Evolutionary conservation across 2,329 filamentous ascomycete species (phyloP), one percentile per base, ranked within the genome.

Genomic region (Neoarthrinium moseri): DNA sequence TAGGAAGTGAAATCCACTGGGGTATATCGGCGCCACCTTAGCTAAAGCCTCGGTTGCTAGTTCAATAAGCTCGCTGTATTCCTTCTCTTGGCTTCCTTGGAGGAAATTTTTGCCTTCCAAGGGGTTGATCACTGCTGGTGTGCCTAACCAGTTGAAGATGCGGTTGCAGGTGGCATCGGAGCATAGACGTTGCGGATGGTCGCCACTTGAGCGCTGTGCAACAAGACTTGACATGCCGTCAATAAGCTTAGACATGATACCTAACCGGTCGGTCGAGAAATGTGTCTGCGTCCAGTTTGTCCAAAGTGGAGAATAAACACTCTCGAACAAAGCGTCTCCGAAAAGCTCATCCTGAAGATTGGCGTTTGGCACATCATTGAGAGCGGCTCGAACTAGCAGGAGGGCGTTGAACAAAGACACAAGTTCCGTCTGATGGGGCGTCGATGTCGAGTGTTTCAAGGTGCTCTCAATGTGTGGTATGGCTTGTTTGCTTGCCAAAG

Each of bases 321-420:
- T 51, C 17, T 50, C 46, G 35, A 63, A 63, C 15, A 63, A 51
- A 4, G 48, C 35, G 43, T 65, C 60, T 2, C 61, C 60, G 21
- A 65, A 65, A 20, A 58, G 46, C 2, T 58, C 56, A 27, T 63
- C 60, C n/a, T 54, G 48, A 23, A 29, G 37, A 13, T 8, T 12
- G 4, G 15, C 11, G 15, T 18, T 21, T 8, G 23, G 10, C 5
- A 24, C 18, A 26, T 52, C 45, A 34, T 48, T 30, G 4, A 64
- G 42, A 20, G 53, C 52, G 23, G 55, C 52, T 46, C 62, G 55
- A 33, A 63, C 47, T 8, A 51, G 44, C 10, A 83, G 60, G 6
- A 80, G 59, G 1, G 76, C 73, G 42, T 76, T 74, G 5, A 81
- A 53, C 2, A 82, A 63, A 15, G 71, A 69, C 2, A 81, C 55